Evolutionary conservation across 2,329 filamentous ascomycete genomes (phyloP), one percentile per base, ranked within the genome.

Genomic region (Immersiporthe knoxdaviesiana): DNA sequence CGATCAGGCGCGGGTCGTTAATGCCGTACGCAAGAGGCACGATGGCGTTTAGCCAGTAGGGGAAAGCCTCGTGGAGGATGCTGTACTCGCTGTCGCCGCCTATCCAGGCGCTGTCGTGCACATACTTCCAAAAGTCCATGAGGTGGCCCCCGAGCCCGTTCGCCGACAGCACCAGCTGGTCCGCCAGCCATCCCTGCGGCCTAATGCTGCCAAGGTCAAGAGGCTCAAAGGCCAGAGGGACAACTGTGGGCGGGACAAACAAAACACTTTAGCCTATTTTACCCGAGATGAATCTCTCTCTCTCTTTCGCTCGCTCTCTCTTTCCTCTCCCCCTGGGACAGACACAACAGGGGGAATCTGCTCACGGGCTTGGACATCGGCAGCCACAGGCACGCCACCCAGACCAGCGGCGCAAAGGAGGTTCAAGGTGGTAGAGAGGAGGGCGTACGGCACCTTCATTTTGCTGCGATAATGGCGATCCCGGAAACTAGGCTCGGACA

Each of bases 21-120:
- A 85, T 75, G 0, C 76, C 77, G 70, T 84, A 88, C 1, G 87
- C 85, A 32, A 88, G 79, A 24, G 87, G 85, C 1, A 89, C 85
- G 1, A 88, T 78, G 4, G 82, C 84, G 72, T 89, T 88, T 73
- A 87, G 84, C 84, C 86, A 88, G 74, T 88, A 88, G 0, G 86
- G 84, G 35, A 83, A 81, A 1, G 82, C 84, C 77, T 89, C 87
- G 72, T 87, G 82, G 2, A 88, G 77, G 30, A 77, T 76, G 16
- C 81, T 85, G 73, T 88, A 88, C 72, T 88, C 85, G 3, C 78
- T 74, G 41, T 78, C 73, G 6, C 85, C 84, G 2, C 85, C 86
- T 1, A 85, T 74, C 85, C 85, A 89, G 21, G 78, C 77, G 4
- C 81, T 83, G 69, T 86, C 75, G 4, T 81, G 78, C 16, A 88